Evolutionary conservation across 176 grass and related monocot genomes (phyloP).

Genomic region (Oryza rufipogon): DNA sequence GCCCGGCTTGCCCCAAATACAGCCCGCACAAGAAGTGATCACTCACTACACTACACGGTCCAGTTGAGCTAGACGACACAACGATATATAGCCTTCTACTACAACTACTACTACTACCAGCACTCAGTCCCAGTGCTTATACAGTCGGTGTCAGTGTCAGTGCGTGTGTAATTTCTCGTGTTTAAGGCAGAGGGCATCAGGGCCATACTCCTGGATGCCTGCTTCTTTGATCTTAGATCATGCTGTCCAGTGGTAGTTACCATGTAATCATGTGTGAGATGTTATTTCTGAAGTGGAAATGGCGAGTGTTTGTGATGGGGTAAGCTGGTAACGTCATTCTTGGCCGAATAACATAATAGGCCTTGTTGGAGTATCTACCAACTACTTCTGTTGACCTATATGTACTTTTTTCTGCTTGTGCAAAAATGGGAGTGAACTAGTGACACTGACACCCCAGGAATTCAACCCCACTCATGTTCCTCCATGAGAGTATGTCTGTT

Average conservation of each 20-base stretch:
- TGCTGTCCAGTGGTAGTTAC: constrained; percentile 11
- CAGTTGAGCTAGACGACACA: constrained; percentile 18
- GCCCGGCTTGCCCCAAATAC: constrained; percentile 72
- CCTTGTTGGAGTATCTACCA: not conserved
- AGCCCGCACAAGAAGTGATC: constrained; percentile 54
- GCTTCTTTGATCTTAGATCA: not conserved
- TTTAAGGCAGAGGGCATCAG: constrained; percentile 3
- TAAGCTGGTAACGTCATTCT: constrained; percentile 45
- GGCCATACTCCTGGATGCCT: constrained; percentile 1
- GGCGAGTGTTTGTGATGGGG: constrained; percentile 28
- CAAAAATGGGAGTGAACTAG: not conserved
- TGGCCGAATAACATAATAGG: constrained; percentile 40
- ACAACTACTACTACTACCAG: not conserved
- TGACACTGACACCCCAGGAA: not conserved
- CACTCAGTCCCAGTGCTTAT: not conserved
- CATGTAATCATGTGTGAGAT: constrained; percentile 13
- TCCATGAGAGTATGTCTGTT: not conserved
- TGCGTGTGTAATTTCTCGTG: constrained; percentile 6
- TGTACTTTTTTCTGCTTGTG: not conserved
- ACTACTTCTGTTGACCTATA: not conserved
- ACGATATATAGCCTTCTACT: not conserved
- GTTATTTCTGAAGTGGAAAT: constrained; percentile 27
- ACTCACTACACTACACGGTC: not conserved
- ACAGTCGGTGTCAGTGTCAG: not conserved
- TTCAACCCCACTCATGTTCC: not conserved